These are phyloP conservation scores for Diutina siamensis DNA, from an alignment of 1,139 yeast species.

Conservation along the genomic window DNA sequence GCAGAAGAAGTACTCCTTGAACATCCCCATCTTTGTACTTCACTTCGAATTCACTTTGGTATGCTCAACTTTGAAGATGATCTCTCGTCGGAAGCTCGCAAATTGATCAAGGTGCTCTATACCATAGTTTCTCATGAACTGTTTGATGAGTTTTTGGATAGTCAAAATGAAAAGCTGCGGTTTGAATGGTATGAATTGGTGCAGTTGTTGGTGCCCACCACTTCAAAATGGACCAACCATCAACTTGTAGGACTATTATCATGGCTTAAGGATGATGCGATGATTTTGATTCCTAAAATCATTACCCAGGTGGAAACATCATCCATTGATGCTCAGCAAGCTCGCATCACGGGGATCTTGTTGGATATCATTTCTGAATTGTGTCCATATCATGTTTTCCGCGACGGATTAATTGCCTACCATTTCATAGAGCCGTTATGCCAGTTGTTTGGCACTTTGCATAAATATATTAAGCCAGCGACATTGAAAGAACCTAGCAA, in stretches of 20 bases:
- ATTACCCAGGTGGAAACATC: not conserved
- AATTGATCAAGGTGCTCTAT: not conserved
- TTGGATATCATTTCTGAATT: conserved; percentile 45
- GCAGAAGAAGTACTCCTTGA: not conserved
- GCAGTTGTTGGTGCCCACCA: conserved; percentile 1
- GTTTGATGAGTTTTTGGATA: not conserved
- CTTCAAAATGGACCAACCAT: not conserved
- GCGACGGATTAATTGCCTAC: not conserved
- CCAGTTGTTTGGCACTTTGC: not conserved
- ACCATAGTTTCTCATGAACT: not conserved
- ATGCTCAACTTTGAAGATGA: not conserved
- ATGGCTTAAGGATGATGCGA: not conserved
- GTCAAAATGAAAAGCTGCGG: not conserved
- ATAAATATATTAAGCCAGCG: not conserved
- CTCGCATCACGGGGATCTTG: conserved; percentile 6
- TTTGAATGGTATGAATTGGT: not conserved
- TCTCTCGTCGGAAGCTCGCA: not conserved
- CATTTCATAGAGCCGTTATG: not conserved
- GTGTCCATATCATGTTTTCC: conserved; percentile 21
- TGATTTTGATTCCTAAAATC: not conserved
- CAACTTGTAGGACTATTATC: conserved; percentile 2
- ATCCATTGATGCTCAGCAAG: not conserved
- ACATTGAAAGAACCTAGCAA: not conserved
- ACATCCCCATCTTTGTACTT: not conserved
- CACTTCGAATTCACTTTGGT: not conserved